Base-by-base conservation (phyloP, 1,284 basidiomycete species). In the Apiotrichum sp. region DNA sequence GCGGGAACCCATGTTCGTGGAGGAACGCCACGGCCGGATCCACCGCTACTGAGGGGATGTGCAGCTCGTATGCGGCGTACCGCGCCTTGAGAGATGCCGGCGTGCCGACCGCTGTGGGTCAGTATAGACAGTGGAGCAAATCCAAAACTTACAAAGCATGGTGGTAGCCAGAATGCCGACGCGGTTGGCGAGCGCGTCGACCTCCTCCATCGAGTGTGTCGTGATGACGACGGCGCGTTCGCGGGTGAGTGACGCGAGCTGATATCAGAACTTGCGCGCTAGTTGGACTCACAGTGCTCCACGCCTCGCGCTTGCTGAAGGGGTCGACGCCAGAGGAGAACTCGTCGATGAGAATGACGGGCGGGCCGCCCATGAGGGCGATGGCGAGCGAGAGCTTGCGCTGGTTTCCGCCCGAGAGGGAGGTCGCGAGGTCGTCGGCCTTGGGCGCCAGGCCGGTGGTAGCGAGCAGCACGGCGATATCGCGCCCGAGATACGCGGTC, bases 291-390 rank as follows among this genome's bases (percentile, higher is more conserved):
- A 40, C 48, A 3, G 14, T n/a, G 2, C 22, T 78, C 88, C 88
- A 90, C 80, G 89, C 87, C 31, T 88, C 86, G 44, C 88, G 79
- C 73, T 89, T 89, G 79, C 85, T 88, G 73, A 84, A 87, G 3
- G 87, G 85, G 69, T 89, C 88, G 31, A 89, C 84, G 4, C 88
- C 88, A 1, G 86, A 88, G 3, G 85, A 87, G 68, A 88, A 88
- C 69, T 90, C 87, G 65, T 91, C 88, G 45, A 91, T 87, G 41
- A 89, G 79, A 3, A 90, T 75, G 8, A 89, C 87, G 2, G 84
- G 77, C 0, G 87, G 86, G 65, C 89, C 89, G 3, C 87, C 88
- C 16, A 89, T 87, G 22, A 90, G 78, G 5, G 88, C 84, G 59
- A 89, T 88, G 3, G 87, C 86, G 22, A 91, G 77, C 0, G 85